Conservation (phyloP, 148 eudicot genomes). For the Chenopodium suecicum region DNA sequence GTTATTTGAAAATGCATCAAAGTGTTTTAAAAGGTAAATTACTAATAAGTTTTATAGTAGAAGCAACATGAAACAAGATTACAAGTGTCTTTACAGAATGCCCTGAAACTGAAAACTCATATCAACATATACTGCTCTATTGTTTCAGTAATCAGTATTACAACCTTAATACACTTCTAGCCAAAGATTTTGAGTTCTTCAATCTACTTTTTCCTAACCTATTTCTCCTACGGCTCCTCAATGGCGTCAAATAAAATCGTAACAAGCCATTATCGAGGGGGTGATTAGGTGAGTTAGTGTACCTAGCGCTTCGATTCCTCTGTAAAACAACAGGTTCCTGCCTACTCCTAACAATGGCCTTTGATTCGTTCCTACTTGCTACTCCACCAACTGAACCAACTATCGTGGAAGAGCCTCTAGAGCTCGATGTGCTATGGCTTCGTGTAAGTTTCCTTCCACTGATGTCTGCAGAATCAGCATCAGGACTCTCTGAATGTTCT, state of each 20-base stretch:
- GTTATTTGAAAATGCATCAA: conserved; percentile 14
- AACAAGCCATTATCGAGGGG: conserved; percentile 50
- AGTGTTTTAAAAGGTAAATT: conserved; percentile 18
- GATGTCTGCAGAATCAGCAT: conserved; percentile 25
- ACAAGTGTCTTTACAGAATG: conserved; percentile 33
- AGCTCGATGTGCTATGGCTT: conserved; percentile 41
- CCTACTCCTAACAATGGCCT: conserved; percentile 32
- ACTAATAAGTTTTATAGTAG: background rate
- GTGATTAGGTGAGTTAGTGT: conserved; percentile 36
- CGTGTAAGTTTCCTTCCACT: conserved; percentile 37
- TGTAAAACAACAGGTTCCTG: conserved; percentile 40
- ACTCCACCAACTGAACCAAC: conserved; percentile 28
- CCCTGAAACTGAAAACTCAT: conserved; percentile 1
- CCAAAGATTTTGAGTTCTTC: conserved; percentile 45
- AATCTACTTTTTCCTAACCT: conserved; percentile 54
- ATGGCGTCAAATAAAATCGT: conserved; percentile 77
- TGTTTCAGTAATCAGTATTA: conserved; percentile 39
- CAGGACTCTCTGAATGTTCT: conserved; percentile 13
- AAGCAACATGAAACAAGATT: conserved; percentile 14
- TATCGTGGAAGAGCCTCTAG: conserved; percentile 28
- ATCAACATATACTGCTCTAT: conserved; percentile 17
- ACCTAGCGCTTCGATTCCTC: conserved; percentile 43
- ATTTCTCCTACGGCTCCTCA: conserved; percentile 56
- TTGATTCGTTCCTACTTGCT: conserved; percentile 29
- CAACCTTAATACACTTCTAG: conserved; percentile 46